Percentiles rank a stretch among this genome's conserved stretches.
Conservation (phyloP, 495 filamentous ascomycete species). For the Evansstolkia leycettana region DNA sequence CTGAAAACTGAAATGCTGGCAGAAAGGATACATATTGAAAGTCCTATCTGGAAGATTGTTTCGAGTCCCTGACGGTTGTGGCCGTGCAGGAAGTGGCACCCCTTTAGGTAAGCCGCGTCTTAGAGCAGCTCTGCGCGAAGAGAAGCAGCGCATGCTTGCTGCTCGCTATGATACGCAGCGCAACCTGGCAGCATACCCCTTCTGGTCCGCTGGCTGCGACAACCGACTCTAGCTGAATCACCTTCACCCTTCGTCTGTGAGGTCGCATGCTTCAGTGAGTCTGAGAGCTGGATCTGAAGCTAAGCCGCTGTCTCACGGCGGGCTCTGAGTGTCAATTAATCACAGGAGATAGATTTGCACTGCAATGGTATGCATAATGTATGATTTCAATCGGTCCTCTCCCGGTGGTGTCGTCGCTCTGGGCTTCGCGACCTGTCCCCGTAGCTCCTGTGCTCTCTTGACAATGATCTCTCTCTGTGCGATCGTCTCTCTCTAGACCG, state of each 20-base stretch:
- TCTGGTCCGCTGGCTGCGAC: too few species aligned
- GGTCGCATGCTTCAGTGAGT: too few species aligned
- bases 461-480: slow-evolving; percentile 9
- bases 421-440: slow-evolving; percentile 27
- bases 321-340: too few species aligned
- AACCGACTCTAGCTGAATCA: too few species aligned
- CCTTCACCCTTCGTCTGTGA: too few species aligned
- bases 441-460: slow-evolving; percentile 10
- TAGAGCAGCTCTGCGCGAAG: background rate
- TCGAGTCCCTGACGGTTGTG: too few species aligned
- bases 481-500: slow-evolving; percentile 14
- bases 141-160: background rate
- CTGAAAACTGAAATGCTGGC: slow-evolving; percentile 9
- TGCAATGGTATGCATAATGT: background rate
- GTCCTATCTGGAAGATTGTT: too few species aligned
- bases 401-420: slow-evolving; percentile 18
- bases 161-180: background rate
- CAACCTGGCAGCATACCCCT: too few species aligned
- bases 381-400: slow-evolving; percentile 18
- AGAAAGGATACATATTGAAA: background rate
- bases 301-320: too few species aligned
- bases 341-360: background rate
- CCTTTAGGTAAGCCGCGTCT: too few species aligned
- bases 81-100: too few species aligned
- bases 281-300: too few species aligned